Conservation (phyloP, 2,329 filamentous ascomycete genomes). For the Aureobasidium sp. region DNA sequence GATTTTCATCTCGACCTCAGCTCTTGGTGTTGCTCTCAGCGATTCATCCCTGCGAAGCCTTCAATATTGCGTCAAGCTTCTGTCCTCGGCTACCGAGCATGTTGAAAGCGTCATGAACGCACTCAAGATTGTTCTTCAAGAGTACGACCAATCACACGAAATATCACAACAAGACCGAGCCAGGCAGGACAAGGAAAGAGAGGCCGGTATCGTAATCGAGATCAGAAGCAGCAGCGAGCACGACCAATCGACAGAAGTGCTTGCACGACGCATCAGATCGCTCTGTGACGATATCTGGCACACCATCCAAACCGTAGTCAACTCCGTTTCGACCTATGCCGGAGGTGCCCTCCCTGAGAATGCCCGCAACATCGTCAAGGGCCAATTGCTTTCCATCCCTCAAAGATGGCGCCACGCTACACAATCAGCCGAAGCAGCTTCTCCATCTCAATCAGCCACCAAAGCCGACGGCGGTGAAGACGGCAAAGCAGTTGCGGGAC, state of each 20-base stretch:
- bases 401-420: slow-evolving; percentile 80
- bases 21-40: slow-evolving; percentile 90
- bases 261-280: slow-evolving; percentile 81
- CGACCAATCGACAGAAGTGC: slow-evolving; percentile 56
- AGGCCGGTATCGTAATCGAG: slow-evolving; percentile 27
- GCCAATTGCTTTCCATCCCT: slow-evolving; percentile 86
- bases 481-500: slow-evolving; percentile 22
- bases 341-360: slow-evolving; percentile 94
- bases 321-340: slow-evolving; percentile 88
- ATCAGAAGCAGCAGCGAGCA: slow-evolving; percentile 20
- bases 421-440: slow-evolving; percentile 35
- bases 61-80: slow-evolving; percentile 83
- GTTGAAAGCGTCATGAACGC: slow-evolving; percentile 79
- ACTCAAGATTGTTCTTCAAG: slow-evolving; percentile 78
- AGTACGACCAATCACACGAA: slow-evolving; percentile 68
- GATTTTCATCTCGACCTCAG: slow-evolving; percentile 90
- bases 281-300: slow-evolving; percentile 54
- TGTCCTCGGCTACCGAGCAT: slow-evolving; percentile 84
- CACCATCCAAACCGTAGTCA: slow-evolving; percentile 79
- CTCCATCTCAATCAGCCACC: slow-evolving; percentile 6
- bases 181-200: slow-evolving; percentile 24
- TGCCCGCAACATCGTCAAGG: slow-evolving; percentile 82
- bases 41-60: slow-evolving; percentile 87
- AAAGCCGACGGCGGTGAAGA: slow-evolving; percentile 26
- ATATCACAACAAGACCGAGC: slow-evolving; percentile 22